Evolutionary conservation across 495 filamentous ascomycete genomes (phyloP).

Genomic region (Xylaria sp.): DNA sequence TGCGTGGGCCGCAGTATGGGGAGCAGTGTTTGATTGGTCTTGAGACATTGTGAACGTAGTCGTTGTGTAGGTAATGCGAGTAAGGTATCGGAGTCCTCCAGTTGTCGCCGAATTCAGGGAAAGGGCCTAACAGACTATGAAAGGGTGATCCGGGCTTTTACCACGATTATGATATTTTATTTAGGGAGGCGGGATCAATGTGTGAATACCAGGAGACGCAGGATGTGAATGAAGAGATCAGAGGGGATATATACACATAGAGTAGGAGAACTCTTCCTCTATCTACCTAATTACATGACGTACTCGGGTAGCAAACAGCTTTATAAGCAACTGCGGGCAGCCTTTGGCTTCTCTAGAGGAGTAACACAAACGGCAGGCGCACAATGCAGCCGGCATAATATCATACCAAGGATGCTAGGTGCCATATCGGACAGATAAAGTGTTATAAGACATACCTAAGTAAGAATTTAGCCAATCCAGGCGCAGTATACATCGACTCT

Average conservation of each 20-base stretch:
- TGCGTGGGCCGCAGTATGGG: slow-evolving; percentile 27
- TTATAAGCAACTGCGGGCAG: no score
- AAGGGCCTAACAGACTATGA: background rate
- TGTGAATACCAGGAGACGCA: no score
- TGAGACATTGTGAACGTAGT: background rate
- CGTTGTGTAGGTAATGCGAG: background rate
- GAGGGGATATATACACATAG: no score
- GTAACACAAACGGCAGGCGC: no score
- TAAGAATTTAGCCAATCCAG: background rate
- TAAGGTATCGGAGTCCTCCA: background rate
- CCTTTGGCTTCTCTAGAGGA: no score
- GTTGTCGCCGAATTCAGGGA: background rate
- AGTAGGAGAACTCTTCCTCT: no score
- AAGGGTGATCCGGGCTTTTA: background rate
- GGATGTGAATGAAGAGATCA: no score
- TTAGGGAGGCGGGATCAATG: background rate
- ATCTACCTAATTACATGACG: no score
- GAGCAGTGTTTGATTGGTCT: background rate
- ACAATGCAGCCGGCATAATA: no score
- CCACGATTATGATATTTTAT: background rate
- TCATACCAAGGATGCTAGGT: background rate
- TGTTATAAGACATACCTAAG: background rate
- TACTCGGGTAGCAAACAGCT: no score
- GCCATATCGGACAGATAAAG: background rate
- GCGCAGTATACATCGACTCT: background rate